These are phyloP conservation scores for Canavalia ensiformis DNA, from an alignment of 306 rosid genomes.

Conservation along the genomic window DNA sequence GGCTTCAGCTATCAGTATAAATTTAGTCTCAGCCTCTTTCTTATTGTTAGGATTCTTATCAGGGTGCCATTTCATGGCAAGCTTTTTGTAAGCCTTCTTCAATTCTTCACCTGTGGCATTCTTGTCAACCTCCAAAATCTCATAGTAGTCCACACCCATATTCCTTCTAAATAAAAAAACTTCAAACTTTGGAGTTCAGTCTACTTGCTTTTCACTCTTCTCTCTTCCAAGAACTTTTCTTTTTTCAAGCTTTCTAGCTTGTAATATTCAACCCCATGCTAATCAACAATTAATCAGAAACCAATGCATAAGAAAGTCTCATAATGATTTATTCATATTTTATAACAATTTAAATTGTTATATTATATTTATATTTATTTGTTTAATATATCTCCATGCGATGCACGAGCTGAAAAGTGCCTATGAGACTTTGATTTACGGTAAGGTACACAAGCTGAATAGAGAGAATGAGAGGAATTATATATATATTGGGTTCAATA, in stretches of 20 bases:
- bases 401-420: constrained; percentile 31
- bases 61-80: constrained; percentile 98
- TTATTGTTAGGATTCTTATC: constrained; percentile 84
- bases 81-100: constrained; percentile 81
- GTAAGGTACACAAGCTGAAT: background rate
- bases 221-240: background rate
- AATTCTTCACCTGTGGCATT: constrained; percentile 79
- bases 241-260: background rate
- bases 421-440: background rate
- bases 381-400: constrained; percentile 34
- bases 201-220: constrained; percentile 6
- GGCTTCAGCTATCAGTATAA: constrained; percentile 90
- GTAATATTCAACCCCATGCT: background rate
- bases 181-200: background rate
- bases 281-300: background rate
- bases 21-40: constrained; percentile 82
- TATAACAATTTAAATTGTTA: background rate
- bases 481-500: background rate
- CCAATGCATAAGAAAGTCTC: background rate
- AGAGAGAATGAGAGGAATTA: background rate
- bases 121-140: constrained; percentile 79
- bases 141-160: constrained; percentile 69
- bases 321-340: background rate
- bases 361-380: background rate
- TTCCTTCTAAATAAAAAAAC: background rate